Evolutionary conservation across 495 filamentous ascomycete genomes (phyloP).

Genomic region (Neurospora sp.): DNA sequence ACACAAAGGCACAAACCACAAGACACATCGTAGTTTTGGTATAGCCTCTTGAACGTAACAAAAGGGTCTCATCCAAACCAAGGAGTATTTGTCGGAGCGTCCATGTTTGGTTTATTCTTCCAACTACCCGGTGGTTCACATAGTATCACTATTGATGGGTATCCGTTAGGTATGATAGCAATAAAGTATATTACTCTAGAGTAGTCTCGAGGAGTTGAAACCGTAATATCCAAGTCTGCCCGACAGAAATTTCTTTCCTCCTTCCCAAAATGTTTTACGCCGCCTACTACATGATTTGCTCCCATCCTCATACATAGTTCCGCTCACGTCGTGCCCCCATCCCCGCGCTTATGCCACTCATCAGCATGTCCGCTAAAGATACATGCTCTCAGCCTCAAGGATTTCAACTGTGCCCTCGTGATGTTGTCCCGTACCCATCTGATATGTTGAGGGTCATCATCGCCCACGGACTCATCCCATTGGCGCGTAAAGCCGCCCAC

Average conservation of each 20-base stretch:
- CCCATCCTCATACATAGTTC: background rate
- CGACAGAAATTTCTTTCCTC: background rate
- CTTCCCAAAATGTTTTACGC: background rate
- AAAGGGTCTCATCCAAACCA: background rate
- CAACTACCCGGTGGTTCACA: background rate
- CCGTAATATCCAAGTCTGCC: background rate
- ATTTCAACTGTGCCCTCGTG: too few relatives aligned
- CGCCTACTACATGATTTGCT: background rate
- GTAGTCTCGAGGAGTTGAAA: background rate
- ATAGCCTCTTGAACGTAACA: background rate
- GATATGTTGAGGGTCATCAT: background rate
- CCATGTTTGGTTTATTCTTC: background rate
- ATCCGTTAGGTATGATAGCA: background rate
- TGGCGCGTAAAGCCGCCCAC: background rate
- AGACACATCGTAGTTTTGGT: background rate
- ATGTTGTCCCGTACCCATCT: background rate
- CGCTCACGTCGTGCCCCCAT: background rate
- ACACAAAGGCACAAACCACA: too few relatives aligned
- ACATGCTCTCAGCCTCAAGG: too few relatives aligned
- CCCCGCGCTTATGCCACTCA: accelerated
- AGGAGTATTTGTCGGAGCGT: background rate
- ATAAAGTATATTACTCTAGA: background rate
- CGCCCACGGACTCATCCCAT: background rate
- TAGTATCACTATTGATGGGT: accelerated
- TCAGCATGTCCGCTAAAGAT: background rate